Percentiles rank a stretch among this genome's conserved stretches.
phyloP scores from a whole-genome alignment of 257 asterid genomes.

The Thymus mandschuricus region DNA sequence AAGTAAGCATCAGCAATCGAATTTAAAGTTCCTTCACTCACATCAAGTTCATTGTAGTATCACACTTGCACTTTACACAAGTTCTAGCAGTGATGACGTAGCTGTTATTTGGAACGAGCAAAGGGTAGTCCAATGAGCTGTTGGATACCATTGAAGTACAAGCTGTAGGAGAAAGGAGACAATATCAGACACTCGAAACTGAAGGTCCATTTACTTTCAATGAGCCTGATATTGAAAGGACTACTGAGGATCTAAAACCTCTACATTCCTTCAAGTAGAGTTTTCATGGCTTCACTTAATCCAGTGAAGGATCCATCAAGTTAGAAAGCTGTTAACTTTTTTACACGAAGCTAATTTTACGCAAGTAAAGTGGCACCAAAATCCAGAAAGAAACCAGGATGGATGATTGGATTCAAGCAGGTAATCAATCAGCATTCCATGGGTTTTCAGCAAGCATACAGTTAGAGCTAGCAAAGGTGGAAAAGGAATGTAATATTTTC shows the following conservation, averaged over 20 bases:
- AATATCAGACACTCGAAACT: not conserved
- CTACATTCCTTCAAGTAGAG: not conserved
- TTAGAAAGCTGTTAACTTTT: not conserved
- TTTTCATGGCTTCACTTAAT: no score
- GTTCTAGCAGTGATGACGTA: slow-evolving; percentile 68
- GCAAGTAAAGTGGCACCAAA: not conserved
- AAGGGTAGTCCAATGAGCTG: slow-evolving; percentile 64
- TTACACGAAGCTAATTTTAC: not conserved
- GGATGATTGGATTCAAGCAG: not conserved
- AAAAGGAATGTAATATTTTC: not conserved
- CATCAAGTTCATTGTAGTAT: slow-evolving; percentile 66
- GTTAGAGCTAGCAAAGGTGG: not conserved
- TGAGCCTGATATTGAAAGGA: not conserved
- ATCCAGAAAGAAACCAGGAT: not conserved
- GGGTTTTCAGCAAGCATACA: not conserved
- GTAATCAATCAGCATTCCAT: slow-evolving; percentile 3
- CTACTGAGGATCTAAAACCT: not conserved
- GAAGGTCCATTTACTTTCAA: not conserved
- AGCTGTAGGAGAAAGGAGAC: slow-evolving; percentile 46
- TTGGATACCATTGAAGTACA: slow-evolving; percentile 62
- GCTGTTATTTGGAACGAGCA: slow-evolving; percentile 66
- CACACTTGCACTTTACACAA: slow-evolving; percentile 74
- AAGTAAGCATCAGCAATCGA: not conserved
- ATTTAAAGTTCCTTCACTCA: slow-evolving; percentile 37
- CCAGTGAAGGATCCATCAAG: not conserved